A percentile compares a stretch with the other conserved stretches of the same genome.
These are phyloP conservation scores for Fusarium verrucosum DNA, from an alignment of 2,329 filamentous ascomycete genomes.

Conservation along the genomic window DNA sequence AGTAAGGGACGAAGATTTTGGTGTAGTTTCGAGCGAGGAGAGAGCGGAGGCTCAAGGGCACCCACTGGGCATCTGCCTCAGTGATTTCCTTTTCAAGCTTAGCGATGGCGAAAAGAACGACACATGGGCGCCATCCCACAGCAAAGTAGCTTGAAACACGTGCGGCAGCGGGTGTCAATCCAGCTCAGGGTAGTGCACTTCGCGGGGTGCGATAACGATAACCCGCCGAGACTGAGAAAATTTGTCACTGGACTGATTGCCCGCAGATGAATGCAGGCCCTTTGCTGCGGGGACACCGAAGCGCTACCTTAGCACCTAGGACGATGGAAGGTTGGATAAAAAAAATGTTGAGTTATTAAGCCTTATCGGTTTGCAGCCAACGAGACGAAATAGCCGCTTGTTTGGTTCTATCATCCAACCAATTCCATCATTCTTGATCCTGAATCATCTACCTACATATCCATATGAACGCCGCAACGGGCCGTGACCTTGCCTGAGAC, in stretches of 20 bases:
- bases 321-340: background rate
- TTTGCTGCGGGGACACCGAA: constrained; percentile 11
- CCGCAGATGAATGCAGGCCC: background rate
- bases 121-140: constrained; percentile 10
- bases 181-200: constrained; percentile 34
- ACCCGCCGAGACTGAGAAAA: constrained; percentile 36
- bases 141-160: constrained; percentile 20
- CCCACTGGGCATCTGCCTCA: background rate
- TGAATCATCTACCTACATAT: background rate
- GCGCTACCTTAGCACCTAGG: too few relatives aligned
- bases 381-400: constrained; percentile 4
- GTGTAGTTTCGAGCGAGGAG: constrained; percentile 22
- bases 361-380: too few relatives aligned
- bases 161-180: constrained; percentile 16
- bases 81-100: constrained; percentile 13
- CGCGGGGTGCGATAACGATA: constrained; percentile 55
- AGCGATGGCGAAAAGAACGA: constrained; percentile 25
- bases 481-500: constrained; percentile 21
- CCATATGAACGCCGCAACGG: constrained; percentile 17
- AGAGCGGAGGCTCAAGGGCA: constrained; percentile 25
- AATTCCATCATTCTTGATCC: background rate
- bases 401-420: constrained; percentile 6
- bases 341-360: constrained; percentile 1
- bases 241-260: constrained; percentile 6
- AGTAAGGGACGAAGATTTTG: constrained; percentile 25